phyloP scores from a whole-genome alignment of 1,284 basidiomycete species.

The Heliocybe sulcata region DNA sequence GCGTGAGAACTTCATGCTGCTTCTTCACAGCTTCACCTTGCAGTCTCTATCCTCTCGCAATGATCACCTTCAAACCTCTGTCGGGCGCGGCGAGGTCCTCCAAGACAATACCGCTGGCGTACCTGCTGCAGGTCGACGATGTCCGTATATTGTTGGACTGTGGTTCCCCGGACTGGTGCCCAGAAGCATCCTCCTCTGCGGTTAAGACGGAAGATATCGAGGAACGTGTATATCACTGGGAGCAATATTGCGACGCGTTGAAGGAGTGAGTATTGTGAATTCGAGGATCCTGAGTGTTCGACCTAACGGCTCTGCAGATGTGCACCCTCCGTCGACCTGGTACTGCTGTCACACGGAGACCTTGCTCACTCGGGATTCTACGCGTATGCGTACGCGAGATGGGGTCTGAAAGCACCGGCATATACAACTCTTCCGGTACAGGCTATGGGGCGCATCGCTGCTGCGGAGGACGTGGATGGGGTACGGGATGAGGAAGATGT shows the following conservation, averaged over 20 bases:
- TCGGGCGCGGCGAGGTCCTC: conserved; percentile 74
- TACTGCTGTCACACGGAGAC: conserved; percentile 91
- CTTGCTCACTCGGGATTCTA: conserved; percentile 86
- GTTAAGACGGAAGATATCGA: conserved; percentile 24
- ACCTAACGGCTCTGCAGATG: conserved; percentile 30
- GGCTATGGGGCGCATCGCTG: conserved; percentile 91
- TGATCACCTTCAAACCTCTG: conserved; percentile 92
- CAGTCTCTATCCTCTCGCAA: conserved; percentile 20
- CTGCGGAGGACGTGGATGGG: conserved; percentile 77
- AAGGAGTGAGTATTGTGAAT: conserved; percentile 45
- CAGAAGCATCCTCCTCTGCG: conserved; percentile 36
- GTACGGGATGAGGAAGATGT: conserved; percentile 74
- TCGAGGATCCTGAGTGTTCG: background rate
- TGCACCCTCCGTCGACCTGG: conserved; percentile 76
- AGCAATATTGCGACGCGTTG: conserved; percentile 57
- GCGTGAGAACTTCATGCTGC: background rate
- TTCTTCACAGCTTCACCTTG: background rate
- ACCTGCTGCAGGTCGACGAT: conserved; percentile 93
- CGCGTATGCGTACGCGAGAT: conserved; percentile 83
- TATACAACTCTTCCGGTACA: conserved; percentile 96
- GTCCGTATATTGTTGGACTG: conserved; percentile 92
- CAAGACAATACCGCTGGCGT: conserved; percentile 63
- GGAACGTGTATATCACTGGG: conserved; percentile 37
- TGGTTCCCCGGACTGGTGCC: conserved; percentile 85
- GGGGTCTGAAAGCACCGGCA: conserved; percentile 87